Evolutionary conservation across 805 yeast species (phyloP), one percentile per base, ranked within the genome.

Genomic region (Candida sonorensis): DNA sequence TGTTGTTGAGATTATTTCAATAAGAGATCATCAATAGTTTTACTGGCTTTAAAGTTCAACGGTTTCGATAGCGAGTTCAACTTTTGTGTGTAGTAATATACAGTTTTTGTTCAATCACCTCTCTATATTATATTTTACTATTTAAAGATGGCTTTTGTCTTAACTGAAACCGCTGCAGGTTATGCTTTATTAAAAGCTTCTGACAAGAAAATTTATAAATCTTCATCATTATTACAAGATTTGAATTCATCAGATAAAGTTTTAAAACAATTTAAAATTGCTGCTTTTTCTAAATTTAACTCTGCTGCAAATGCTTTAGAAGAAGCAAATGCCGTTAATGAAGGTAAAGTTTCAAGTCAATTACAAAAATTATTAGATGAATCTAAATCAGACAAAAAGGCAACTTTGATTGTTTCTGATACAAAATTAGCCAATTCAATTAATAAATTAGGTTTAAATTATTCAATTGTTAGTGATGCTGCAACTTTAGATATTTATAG

Each of bases 151-250:
- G 81, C 92, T 43, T 83, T 69, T 74, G 87, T 90, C 56, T 77
- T 90, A 61, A 83, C 97, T 40, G 98, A 92, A 71, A 92, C 98
- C 45, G 84, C 98, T 44, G 98, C 98, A 33, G 98, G 98, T 57
- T 92, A 92, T 62, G 98, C 98, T 57, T 74, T 92, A 57, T 76
- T 92, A 59, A 92, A 92, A 69, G 95, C 97, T 37, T 81, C 95
- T 44, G 97, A 92, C 72, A 92, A 92, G 72, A 90, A 90, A 72
- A 81, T 92, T 53, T 81, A 90, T 75, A 90, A 88, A 68, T 78
- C 92, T 17, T 61, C 81, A 34, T 59, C 77, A 37, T 66, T 88
- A 48, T 63, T 83, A 45, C 72, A 79, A 43, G 95, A 87, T 59
- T 71, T 88, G 53, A 71, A 83, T 62, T 62, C 84, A 31, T 77